phyloP scores from a whole-genome alignment of 257 asterid species.

The Jaltomata sinuosa region DNA sequence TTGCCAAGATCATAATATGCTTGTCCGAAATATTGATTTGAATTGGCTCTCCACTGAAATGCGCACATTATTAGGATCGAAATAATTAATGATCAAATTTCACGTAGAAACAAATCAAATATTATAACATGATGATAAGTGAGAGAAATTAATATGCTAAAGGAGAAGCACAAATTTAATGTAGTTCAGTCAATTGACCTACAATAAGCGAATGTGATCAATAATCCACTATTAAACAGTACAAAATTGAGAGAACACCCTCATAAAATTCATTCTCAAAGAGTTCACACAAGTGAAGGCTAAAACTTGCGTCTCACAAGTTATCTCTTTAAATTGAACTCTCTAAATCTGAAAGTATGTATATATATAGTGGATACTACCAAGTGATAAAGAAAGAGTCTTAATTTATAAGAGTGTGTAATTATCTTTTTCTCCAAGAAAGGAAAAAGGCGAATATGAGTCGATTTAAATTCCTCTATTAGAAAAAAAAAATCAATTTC shows the following conservation, averaged over 20 bases:
- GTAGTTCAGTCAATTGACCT: background rate
- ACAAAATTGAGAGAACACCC: background rate
- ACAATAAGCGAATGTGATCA: background rate
- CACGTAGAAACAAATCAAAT: background rate
- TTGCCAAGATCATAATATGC: constrained; percentile 66
- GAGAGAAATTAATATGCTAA: background rate
- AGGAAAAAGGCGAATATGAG: background rate
- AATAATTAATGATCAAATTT: background rate
- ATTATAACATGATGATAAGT: background rate
- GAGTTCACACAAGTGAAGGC: background rate
- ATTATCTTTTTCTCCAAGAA: too few relatives aligned
- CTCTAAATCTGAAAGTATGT: background rate
- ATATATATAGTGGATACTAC: background rate
- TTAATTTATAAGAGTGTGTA: too few relatives aligned
- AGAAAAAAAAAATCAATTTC: background rate
- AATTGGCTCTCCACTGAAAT: constrained; percentile 62
- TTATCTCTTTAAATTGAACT: background rate
- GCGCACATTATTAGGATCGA: background rate
- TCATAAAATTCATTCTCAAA: background rate
- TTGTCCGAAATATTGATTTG: constrained; percentile 52
- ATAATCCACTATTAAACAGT: background rate
- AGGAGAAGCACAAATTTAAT: background rate
- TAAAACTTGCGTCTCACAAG: background rate
- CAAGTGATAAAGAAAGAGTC: background rate
- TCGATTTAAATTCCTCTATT: background rate